Evolutionary conservation across 2,329 filamentous ascomycete genomes (phyloP).

Genomic region (Fusarium torulosum): DNA sequence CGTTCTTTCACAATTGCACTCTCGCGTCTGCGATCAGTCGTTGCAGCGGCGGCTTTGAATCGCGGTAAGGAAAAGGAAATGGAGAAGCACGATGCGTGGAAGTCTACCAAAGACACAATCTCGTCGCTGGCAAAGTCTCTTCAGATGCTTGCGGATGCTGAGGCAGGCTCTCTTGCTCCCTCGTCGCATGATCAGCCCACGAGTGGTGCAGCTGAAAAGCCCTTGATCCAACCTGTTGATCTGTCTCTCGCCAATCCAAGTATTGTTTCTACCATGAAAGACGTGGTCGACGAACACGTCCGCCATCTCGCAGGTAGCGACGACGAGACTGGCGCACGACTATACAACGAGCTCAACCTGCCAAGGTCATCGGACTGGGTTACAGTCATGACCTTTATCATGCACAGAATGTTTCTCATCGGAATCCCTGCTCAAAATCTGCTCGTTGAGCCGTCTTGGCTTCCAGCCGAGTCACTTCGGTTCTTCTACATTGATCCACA

Average conservation of each 20-base stretch:
- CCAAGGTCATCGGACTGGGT: slow-evolving; percentile 2
- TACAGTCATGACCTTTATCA: neutral
- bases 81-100: neutral
- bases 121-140: neutral
- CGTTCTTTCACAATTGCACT: slow-evolving; percentile 1
- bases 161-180: neutral
- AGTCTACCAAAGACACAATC: neutral
- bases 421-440: slow-evolving; percentile 7
- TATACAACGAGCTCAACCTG: slow-evolving; percentile 1
- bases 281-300: neutral
- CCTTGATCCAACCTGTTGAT: neutral
- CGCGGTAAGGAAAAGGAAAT: neutral
- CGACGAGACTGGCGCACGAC: neutral
- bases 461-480: slow-evolving; percentile 1
- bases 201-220: neutral
- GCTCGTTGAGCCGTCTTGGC: neutral
- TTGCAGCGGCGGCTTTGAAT: neutral
- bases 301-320: neutral
- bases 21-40: neutral
- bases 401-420: neutral
- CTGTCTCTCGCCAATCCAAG: neutral
- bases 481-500: too few species aligned
- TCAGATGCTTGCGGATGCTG: neutral
- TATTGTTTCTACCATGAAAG: neutral
- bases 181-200: neutral